Conservation (phyloP, 2,329 filamentous ascomycete genomes). For the Whalleya microplaca region DNA sequence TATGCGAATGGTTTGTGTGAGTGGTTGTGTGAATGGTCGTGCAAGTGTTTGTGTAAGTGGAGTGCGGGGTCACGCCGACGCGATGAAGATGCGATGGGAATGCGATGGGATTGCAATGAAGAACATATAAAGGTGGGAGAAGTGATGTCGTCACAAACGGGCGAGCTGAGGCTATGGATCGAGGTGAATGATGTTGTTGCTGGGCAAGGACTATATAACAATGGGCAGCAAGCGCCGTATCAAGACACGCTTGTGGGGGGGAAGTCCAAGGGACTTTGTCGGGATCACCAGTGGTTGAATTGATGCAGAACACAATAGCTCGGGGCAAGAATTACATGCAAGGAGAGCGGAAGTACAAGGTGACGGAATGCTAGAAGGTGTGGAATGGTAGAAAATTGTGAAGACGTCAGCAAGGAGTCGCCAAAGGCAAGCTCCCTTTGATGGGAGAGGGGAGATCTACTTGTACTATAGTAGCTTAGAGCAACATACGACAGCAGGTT, state of each 20-base stretch:
- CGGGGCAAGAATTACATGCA: neutral
- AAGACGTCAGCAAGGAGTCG: neutral
- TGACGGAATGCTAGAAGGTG: neutral
- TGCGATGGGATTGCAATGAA: neutral
- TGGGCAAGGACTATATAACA: neutral
- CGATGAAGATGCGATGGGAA: neutral
- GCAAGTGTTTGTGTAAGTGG: neutral
- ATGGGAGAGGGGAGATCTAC: neutral
- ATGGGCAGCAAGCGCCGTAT: neutral
- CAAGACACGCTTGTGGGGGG: neutral
- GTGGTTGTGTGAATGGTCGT: too few species aligned
- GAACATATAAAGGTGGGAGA: neutral
- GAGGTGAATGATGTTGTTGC: neutral
- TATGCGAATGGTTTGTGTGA: too few species aligned
- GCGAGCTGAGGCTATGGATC: neutral
- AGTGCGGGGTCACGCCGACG: neutral
- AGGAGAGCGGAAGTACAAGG: neutral
- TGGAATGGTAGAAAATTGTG: neutral
- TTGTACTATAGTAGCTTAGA: neutral
- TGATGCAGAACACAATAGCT: neutral
- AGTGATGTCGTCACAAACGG: neutral
- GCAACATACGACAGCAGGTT: constrained; percentile 2
- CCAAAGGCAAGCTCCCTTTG: neutral
- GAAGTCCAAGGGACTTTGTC: neutral
- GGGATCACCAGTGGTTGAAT: constrained; percentile 6